Conservation (phyloP, 2,329 filamentous ascomycete genomes). For the Blumeria graminis region DNA sequence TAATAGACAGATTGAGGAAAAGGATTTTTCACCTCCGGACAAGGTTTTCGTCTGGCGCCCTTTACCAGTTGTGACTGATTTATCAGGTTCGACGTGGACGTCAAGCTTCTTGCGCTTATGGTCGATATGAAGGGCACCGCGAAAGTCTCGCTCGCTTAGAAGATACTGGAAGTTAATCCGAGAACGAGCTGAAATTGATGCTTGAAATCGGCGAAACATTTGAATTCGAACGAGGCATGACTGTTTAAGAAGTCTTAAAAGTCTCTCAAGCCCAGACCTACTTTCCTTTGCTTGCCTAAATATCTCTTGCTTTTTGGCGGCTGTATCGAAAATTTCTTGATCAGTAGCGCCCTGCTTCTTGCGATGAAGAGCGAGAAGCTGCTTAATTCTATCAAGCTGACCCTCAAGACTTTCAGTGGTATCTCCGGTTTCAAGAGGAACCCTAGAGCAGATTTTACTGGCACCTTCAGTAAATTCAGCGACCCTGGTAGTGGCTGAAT, state of each 20-base stretch:
- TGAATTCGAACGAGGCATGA: conserved; percentile 44
- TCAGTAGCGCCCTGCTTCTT: conserved; percentile 36
- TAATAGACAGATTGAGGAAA: conserved; percentile 84
- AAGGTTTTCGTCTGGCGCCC: conserved; percentile 77
- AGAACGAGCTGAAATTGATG: conserved; percentile 64
- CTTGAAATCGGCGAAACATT: conserved; percentile 63
- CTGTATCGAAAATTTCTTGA: conserved; percentile 32
- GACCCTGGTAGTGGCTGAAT: conserved; percentile 24
- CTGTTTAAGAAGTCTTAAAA: conserved; percentile 23
- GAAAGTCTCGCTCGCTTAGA: conserved; percentile 70
- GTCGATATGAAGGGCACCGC: conserved; percentile 56
- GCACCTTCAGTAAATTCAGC: conserved; percentile 31
- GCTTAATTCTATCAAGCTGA: conserved; percentile 28
- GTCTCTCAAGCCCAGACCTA: conserved; percentile 21
- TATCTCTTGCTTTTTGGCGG: conserved; percentile 17
- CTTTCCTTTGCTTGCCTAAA: conserved; percentile 21
- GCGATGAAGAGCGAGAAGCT: conserved; percentile 33
- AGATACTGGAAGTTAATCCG: conserved; percentile 72
- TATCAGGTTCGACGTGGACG: conserved; percentile 48
- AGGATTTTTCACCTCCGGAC: conserved; percentile 92
- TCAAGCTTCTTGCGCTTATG: conserved; percentile 53
- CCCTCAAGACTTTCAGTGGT: conserved; percentile 30
- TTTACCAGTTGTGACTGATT: conserved; percentile 40
- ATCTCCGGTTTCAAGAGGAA: conserved; percentile 38
- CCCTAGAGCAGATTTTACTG: conserved; percentile 26